Percentiles rank a stretch among this genome's conserved stretches.
Conservation (phyloP, 164 flowering plant species). For the Piper longum region DNA sequence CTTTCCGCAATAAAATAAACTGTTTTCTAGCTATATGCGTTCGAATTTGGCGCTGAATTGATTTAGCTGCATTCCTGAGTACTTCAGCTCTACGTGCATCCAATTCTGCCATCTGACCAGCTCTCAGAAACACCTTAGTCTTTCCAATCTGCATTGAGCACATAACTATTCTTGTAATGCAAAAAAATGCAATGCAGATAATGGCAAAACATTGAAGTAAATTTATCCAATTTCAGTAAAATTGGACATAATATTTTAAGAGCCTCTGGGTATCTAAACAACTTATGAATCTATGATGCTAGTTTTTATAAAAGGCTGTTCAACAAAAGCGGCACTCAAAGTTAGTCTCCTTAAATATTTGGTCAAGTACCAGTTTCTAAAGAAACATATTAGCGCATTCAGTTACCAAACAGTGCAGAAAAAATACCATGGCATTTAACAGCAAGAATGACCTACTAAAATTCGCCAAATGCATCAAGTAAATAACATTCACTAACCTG, state of each 20-base stretch:
- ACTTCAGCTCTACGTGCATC: conserved; percentile 60
- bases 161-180: neutral
- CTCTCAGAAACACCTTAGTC: conserved; percentile 71
- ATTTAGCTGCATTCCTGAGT: conserved; percentile 44
- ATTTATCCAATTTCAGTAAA: neutral
- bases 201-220: neutral
- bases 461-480: neutral
- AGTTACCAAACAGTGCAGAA: neutral
- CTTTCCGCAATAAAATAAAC: conserved; percentile 35
- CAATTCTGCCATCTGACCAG: conserved; percentile 92
- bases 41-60: conserved; percentile 44
- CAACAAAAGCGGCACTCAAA: neutral
- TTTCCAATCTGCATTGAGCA: conserved; percentile 56
- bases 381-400: neutral
- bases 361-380: neutral
- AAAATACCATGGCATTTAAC: neutral
- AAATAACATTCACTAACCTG: conserved; percentile 35
- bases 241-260: neutral
- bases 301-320: neutral
- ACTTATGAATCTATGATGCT: too few relatives aligned
- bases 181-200: neutral
- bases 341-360: neutral
- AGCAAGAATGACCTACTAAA: too few relatives aligned
- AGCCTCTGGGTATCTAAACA: neutral
- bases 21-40: conserved; percentile 43